Percentiles rank a stretch among this genome's conserved stretches.
Evolutionary conservation across 106 monocot species (phyloP).

Genomic region (Dendrobium chrysotoxum): DNA sequence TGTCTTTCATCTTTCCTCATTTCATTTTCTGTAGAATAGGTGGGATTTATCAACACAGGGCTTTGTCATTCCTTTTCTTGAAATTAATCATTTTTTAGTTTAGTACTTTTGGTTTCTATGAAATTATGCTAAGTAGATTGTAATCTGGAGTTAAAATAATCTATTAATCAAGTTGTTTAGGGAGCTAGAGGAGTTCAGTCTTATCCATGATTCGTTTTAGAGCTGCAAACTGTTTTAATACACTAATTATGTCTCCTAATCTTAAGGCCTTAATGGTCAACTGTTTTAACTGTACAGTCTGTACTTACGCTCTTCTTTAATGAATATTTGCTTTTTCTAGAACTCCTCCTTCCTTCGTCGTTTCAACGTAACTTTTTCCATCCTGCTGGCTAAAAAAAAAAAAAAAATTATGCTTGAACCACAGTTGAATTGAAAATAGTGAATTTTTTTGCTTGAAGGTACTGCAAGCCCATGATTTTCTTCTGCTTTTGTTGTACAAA

Average conservation of each 20-base stretch:
- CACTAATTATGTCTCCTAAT: background rate
- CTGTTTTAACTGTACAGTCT: background rate
- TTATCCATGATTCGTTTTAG: too few species aligned
- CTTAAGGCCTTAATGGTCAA: background rate
- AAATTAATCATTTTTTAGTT: background rate
- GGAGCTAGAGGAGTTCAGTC: background rate
- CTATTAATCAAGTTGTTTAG: background rate
- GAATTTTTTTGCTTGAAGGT: conserved; percentile 1
- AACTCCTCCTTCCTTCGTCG: background rate
- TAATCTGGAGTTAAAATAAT: background rate
- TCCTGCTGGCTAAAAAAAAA: background rate
- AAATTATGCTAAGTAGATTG: background rate
- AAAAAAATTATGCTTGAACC: background rate
- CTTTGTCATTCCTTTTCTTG: background rate
- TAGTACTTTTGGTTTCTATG: background rate
- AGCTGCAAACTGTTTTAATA: background rate
- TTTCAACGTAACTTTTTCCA: background rate
- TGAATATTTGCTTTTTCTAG: background rate
- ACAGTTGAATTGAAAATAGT: background rate
- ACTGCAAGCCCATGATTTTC: background rate
- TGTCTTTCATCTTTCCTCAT: background rate
- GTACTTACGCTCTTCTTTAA: background rate
- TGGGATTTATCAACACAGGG: background rate
- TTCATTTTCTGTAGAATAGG: background rate
- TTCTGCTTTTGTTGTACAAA: background rate